A percentile compares a stretch with the other conserved stretches of the same genome.
Evolutionary conservation across 2,329 filamentous ascomycete species (phyloP).

Genomic region (Pleurostoma richardsiae): DNA sequence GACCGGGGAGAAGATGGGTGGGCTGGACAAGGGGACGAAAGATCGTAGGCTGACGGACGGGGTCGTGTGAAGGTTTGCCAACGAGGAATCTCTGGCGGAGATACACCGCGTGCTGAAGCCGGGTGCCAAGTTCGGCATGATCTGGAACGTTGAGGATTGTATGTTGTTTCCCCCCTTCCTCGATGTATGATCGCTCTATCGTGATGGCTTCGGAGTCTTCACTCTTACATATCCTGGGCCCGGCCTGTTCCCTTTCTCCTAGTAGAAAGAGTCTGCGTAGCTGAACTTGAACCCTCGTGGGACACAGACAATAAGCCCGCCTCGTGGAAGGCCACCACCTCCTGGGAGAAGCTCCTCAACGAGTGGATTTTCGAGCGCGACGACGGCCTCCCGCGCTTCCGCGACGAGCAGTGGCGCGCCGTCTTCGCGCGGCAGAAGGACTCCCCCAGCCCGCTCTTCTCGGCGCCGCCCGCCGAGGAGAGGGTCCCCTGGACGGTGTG

Average conservation of each 20-base stretch:
- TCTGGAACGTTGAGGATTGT: constrained; percentile 73
- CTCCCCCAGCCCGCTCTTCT: constrained; percentile 46
- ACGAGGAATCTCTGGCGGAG: constrained; percentile 53
- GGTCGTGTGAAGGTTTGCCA: constrained; percentile 56
- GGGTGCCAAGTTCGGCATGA: constrained; percentile 55
- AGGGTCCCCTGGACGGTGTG: constrained; percentile 52
- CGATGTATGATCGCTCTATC: background rate
- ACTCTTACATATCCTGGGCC: too few relatives aligned
- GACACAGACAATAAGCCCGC: constrained; percentile 57
- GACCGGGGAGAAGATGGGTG: too few relatives aligned
- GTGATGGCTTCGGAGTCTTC: background rate
- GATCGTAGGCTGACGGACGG: too few relatives aligned
- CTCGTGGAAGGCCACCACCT: constrained; percentile 46
- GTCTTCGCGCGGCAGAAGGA: constrained; percentile 58
- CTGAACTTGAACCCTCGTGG: too few relatives aligned
- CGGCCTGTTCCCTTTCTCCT: too few relatives aligned
- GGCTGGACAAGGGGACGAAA: too few relatives aligned
- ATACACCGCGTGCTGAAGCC: constrained; percentile 63
- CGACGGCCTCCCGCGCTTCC: constrained; percentile 58
- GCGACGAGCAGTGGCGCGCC: constrained; percentile 57
- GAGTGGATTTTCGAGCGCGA: constrained; percentile 48
- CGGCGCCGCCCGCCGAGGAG: constrained; percentile 55
- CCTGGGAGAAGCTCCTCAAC: constrained; percentile 60
- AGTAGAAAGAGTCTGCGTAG: too few relatives aligned
- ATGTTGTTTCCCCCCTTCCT: background rate